phyloP scores from a whole-genome alignment of 2,329 filamentous ascomycete species.

The Cladosporium sp. region DNA sequence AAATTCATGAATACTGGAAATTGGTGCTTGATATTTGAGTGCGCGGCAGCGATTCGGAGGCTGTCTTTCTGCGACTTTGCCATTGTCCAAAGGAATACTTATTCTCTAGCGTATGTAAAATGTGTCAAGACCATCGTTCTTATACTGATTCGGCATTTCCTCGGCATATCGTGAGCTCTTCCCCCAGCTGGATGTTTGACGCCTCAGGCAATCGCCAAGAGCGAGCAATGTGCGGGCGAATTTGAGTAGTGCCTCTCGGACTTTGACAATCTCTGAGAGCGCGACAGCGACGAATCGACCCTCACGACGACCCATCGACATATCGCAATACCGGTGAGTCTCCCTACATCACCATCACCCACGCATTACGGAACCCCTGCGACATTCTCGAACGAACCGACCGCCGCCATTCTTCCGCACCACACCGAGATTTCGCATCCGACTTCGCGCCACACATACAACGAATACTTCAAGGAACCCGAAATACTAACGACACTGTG shows the following conservation, averaged over 20 bases:
- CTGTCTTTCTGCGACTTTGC: neutral
- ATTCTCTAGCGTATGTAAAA: no score
- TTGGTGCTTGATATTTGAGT: no score
- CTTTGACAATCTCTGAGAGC: neutral
- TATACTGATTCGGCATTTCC: neutral
- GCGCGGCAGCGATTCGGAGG: neutral
- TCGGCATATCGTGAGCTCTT: neutral
- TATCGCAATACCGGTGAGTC: conserved; percentile 15
- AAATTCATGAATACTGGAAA: no score
- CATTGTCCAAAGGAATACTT: neutral
- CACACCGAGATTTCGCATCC: conserved; percentile 6
- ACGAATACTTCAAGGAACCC: conserved; percentile 1
- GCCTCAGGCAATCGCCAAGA: no score
- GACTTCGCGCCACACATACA: conserved; percentile 9
- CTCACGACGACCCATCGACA: conserved; percentile 14
- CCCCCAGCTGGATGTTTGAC: no score
- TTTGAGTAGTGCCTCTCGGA: conserved; percentile 4
- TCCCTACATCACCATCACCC: conserved; percentile 7
- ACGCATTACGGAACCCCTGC: conserved; percentile 3
- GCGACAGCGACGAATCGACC: conserved; percentile 16
- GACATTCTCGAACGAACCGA: conserved; percentile 10
- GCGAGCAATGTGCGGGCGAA: neutral
- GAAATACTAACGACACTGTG: conserved; percentile 12
- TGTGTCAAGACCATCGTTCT: neutral
- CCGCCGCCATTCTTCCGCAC: neutral